These are phyloP conservation scores for Lablab purpureus DNA, from an alignment of 306 rosid species.

Conservation along the genomic window DNA sequence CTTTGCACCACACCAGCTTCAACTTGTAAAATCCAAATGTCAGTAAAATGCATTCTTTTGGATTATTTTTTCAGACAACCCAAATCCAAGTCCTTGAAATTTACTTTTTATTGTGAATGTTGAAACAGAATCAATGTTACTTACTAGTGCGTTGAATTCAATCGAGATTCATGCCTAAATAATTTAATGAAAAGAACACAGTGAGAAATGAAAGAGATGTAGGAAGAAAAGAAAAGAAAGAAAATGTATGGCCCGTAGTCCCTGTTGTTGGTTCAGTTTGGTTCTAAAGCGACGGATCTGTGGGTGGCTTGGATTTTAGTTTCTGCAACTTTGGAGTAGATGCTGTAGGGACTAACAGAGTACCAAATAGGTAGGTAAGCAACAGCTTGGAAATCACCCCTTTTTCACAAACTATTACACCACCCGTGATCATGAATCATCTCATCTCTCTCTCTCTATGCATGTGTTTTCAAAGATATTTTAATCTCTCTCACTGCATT, in stretches of 20 bases:
- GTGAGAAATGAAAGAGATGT: not conserved
- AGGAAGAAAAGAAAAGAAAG: not conserved
- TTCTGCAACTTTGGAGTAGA: constrained; percentile 12
- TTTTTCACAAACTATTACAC: not conserved
- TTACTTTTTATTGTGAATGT: too few relatives aligned
- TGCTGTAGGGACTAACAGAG: constrained; percentile 34
- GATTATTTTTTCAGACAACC: too few relatives aligned
- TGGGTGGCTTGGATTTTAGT: constrained; percentile 7
- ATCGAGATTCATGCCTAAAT: too few relatives aligned
- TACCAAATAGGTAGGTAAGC: constrained; percentile 1
- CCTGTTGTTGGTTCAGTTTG: not conserved
- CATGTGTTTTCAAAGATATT: not conserved
- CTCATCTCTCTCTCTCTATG: too few relatives aligned
- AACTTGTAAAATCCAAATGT: too few relatives aligned
- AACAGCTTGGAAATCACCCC: not conserved
- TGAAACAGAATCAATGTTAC: too few relatives aligned
- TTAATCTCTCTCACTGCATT: not conserved
- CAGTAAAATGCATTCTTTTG: too few relatives aligned
- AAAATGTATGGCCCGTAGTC: not conserved
- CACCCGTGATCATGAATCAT: constrained; percentile 26
- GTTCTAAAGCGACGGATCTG: constrained; percentile 10
- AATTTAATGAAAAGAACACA: too few relatives aligned
- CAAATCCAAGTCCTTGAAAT: too few relatives aligned
- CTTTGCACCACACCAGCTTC: too few relatives aligned
- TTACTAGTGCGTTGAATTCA: too few relatives aligned